A percentile compares a stretch with the other conserved stretches of the same genome.
phyloP scores from a whole-genome alignment of 306 rosid genomes.

The Quercus bicolor region DNA sequence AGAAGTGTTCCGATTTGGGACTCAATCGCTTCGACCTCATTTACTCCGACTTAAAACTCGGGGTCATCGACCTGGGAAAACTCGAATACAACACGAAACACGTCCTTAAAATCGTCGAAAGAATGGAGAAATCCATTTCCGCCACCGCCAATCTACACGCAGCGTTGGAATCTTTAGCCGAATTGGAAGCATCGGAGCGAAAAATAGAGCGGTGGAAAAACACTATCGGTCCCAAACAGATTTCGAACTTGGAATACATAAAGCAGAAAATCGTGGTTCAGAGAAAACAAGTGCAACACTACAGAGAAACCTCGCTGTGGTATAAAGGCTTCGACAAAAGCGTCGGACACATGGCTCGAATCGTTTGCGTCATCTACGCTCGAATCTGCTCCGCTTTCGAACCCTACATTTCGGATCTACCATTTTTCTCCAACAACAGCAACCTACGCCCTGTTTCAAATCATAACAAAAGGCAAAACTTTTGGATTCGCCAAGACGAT shows the following conservation, averaged over 20 bases:
- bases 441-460: background rate
- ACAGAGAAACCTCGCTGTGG: conserved; percentile 66
- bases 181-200: conserved; percentile 45
- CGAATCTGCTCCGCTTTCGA: conserved; percentile 45
- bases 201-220: conserved; percentile 39
- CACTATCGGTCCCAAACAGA: conserved; percentile 8
- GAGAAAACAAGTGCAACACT: conserved; percentile 40
- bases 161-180: conserved; percentile 39
- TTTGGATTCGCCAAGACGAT: background rate
- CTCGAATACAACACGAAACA: conserved; percentile 25
- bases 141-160: conserved; percentile 35
- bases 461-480: background rate
- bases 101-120: conserved; percentile 21
- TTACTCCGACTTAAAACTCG: conserved; percentile 29
- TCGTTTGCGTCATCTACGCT: conserved; percentile 41
- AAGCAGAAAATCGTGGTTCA: conserved; percentile 20
- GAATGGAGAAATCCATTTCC: conserved; percentile 40
- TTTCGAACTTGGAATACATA: conserved; percentile 35
- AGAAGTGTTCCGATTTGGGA: conserved; percentile 25
- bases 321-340: conserved; percentile 44
- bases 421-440: background rate
- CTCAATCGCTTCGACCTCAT: conserved; percentile 33
- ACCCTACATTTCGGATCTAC: conserved; percentile 18
- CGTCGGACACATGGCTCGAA: conserved; percentile 48
- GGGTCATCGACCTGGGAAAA: conserved; percentile 14